Conservation (phyloP, 805 yeast genomes). For the Metschnikowia gelsemii region DNA sequence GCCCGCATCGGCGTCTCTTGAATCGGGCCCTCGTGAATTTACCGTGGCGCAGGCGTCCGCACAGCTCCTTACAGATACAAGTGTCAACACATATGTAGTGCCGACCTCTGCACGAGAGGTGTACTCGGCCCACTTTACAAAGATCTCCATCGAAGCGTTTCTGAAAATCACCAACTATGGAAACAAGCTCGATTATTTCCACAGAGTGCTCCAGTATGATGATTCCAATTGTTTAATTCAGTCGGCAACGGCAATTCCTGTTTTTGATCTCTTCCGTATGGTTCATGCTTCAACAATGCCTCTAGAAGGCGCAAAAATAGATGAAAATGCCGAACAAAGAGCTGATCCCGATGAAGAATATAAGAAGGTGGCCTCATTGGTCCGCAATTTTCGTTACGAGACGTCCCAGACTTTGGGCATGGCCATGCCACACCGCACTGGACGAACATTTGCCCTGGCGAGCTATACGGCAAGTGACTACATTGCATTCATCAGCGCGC, state of each 20-base stretch:
- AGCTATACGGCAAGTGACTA: constrained; percentile 13
- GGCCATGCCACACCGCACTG: constrained; percentile 6
- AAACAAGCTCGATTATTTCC: constrained; percentile 45
- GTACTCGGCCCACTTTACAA: constrained; percentile 21
- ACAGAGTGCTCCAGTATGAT: constrained; percentile 45
- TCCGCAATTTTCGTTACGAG: neutral
- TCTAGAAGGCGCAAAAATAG: too few relatives aligned
- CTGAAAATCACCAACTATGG: constrained; percentile 37
- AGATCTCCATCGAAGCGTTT: constrained; percentile 43
- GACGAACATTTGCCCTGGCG: constrained; percentile 2
- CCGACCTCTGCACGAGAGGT: constrained; percentile 36
- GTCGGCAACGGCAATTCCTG: constrained; percentile 33
- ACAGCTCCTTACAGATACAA: constrained; percentile 32
- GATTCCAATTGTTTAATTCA: constrained; percentile 30
- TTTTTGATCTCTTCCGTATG: constrained; percentile 33
- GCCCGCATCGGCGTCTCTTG: constrained; percentile 8
- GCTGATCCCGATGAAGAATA: neutral
- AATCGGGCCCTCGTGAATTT: constrained; percentile 17
- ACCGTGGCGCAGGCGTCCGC: constrained; percentile 37
- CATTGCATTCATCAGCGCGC: constrained; percentile 18
- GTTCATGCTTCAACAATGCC: too few relatives aligned
- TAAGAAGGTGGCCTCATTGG: neutral
- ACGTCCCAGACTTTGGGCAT: constrained; percentile 7
- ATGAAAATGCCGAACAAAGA: too few relatives aligned
- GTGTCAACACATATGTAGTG: constrained; percentile 37